Evolutionary conservation across 768 basidiomycete genomes (phyloP).

Genomic region (Psilocybe cubensis): DNA sequence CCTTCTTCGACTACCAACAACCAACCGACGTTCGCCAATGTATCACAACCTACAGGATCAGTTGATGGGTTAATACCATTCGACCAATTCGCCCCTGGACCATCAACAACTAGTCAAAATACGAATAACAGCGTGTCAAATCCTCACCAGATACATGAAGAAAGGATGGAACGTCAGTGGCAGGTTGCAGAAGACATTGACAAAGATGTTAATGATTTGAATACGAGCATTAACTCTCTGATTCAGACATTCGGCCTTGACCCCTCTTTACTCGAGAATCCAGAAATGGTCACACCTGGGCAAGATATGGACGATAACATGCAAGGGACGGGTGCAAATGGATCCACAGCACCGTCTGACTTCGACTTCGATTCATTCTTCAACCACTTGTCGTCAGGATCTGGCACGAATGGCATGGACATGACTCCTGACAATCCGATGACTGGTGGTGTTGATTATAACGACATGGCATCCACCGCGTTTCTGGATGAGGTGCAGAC

Average conservation of each 20-base stretch:
- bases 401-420: background rate
- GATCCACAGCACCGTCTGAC: constrained; percentile 1
- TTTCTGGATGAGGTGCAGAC: constrained; percentile 33
- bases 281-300: background rate
- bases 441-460: constrained; percentile 12
- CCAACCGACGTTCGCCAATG: background rate
- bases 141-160: constrained; percentile 29
- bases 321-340: background rate
- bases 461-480: constrained; percentile 23
- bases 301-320: constrained; percentile 4
- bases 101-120: constrained; percentile 15
- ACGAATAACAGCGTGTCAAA: constrained; percentile 32
- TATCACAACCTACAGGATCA: constrained; percentile 15
- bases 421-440: background rate
- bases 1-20: constrained; percentile 6
- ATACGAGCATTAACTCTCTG: constrained; percentile 69
- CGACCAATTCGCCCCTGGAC: constrained; percentile 22
- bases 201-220: constrained; percentile 71
- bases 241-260: constrained; percentile 76
- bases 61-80: constrained; percentile 35
- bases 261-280: constrained; percentile 33
- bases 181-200: constrained; percentile 66
- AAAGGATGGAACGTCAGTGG: constrained; percentile 56
- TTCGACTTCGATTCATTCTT: constrained; percentile 21
- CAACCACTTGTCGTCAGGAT: constrained; percentile 13